Percentiles rank a stretch among this genome's conserved stretches.
These are phyloP conservation scores for Fusarium kyushuense DNA, from an alignment of 2,329 filamentous ascomycete species.

Conservation along the genomic window DNA sequence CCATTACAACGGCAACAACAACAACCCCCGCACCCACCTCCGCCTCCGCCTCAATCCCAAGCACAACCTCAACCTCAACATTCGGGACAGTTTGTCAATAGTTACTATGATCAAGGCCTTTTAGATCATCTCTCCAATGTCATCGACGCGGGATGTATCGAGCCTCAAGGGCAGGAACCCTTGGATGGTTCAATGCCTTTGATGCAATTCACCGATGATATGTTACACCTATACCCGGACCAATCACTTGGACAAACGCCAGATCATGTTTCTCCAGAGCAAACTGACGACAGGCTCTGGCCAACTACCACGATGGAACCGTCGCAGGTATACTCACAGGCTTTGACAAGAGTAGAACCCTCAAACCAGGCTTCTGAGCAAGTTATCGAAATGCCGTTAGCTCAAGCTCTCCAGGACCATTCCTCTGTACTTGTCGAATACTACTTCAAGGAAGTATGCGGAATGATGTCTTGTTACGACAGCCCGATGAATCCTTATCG, in stretches of 20 bases:
- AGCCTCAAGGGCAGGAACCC: slow-evolving; percentile 1
- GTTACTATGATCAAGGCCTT: slow-evolving; percentile 25
- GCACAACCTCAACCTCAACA: slow-evolving; percentile 11
- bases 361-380: slow-evolving; percentile 4
- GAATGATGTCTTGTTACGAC: slow-evolving; percentile 73
- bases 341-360: slow-evolving; percentile 4
- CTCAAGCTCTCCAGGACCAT: slow-evolving; percentile 51
- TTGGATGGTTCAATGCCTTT: slow-evolving; percentile 28
- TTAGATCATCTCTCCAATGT: slow-evolving; percentile 30
- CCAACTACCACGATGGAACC: background rate
- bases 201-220: slow-evolving; percentile 29
- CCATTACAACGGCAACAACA: slow-evolving; percentile 1
- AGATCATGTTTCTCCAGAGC: slow-evolving; percentile 19
- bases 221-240: slow-evolving; percentile 22
- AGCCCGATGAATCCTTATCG: slow-evolving; percentile 71
- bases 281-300: slow-evolving; percentile 32
- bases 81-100: slow-evolving; percentile 12
- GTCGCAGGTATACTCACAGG: background rate
- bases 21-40: background rate
- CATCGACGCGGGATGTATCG: slow-evolving; percentile 15
- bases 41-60: background rate
- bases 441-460: slow-evolving; percentile 73
- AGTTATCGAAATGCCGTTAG: slow-evolving; percentile 25
- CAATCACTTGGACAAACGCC: slow-evolving; percentile 18
- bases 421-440: slow-evolving; percentile 70